A percentile compares a stretch with the other conserved stretches of the same genome.
Conservation (phyloP, 2,329 filamentous ascomycete genomes). For the Diaporthe sp. region DNA sequence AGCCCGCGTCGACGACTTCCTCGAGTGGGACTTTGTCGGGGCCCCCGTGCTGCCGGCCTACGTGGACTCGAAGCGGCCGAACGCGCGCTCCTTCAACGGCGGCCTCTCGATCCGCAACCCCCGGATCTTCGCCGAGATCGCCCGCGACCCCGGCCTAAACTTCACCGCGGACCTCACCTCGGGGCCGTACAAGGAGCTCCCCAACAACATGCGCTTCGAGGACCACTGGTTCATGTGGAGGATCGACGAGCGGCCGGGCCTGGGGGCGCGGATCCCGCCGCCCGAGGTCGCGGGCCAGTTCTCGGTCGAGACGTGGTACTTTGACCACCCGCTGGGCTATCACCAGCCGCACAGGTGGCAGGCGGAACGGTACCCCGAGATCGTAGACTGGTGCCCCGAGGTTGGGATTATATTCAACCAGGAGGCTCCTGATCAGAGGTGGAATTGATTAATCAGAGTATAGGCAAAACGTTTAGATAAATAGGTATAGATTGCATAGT, state of each 20-base stretch:
- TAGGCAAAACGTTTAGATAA: background rate
- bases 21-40: conserved; percentile 52
- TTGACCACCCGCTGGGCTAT: conserved; percentile 45
- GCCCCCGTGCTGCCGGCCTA: conserved; percentile 46
- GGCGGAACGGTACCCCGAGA: conserved; percentile 44
- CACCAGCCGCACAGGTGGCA: conserved; percentile 46
- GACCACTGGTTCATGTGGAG: conserved; percentile 47
- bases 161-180: conserved; percentile 26
- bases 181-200: background rate
- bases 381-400: conserved; percentile 49
- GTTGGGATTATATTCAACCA: conserved; percentile 39
- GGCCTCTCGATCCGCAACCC: conserved; percentile 51
- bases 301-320: conserved; percentile 45
- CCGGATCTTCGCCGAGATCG: conserved; percentile 42
- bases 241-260: conserved; percentile 39
- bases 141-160: conserved; percentile 23
- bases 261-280: conserved; percentile 41
- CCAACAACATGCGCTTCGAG: conserved; percentile 40
- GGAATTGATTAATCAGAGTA: background rate
- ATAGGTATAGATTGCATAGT: background rate
- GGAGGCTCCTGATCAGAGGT: conserved; percentile 21
- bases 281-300: conserved; percentile 44
- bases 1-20: conserved; percentile 50
- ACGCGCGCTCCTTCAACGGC: conserved; percentile 48
- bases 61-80: background rate